Conservation (phyloP, 441 rosid genomes). For the Manihot esculenta region DNA sequence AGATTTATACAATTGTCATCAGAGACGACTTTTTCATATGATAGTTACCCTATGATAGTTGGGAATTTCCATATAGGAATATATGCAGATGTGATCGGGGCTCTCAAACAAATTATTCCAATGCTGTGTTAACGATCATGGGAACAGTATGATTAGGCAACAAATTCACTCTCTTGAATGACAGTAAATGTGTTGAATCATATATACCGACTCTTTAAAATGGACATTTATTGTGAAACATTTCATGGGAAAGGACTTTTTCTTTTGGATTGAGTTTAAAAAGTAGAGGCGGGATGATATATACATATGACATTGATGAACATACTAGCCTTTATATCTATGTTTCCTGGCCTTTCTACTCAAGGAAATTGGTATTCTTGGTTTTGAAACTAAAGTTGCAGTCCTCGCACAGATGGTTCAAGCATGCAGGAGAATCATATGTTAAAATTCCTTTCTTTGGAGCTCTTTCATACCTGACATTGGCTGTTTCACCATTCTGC, state of each 20-base stretch:
- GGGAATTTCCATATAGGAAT: too few species aligned
- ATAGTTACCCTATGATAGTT: neutral
- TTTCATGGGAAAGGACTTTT: neutral
- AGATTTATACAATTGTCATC: neutral
- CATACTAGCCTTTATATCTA: neutral
- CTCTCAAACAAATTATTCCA: neutral
- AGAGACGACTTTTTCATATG: neutral
- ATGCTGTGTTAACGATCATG: neutral
- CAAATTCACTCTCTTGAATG: too few species aligned
- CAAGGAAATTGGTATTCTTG: neutral
- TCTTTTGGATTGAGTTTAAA: too few species aligned
- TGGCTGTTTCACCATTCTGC: conserved; percentile 95
- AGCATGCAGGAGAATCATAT: conserved; percentile 64
- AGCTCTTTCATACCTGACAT: conserved; percentile 79
- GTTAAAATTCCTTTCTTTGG: conserved; percentile 82
- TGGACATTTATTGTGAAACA: neutral
- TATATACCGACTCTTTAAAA: neutral
- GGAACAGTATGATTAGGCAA: neutral
- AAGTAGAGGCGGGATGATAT: too few species aligned
- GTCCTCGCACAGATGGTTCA: conserved; percentile 65
- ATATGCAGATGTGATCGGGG: too few species aligned
- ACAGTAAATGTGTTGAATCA: neutral
- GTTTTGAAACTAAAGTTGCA: conserved; percentile 12
- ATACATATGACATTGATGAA: too few species aligned
- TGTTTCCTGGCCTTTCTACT: neutral